Conservation (phyloP, 495 filamentous ascomycete species). For the Penicillium flavigenum region DNA sequence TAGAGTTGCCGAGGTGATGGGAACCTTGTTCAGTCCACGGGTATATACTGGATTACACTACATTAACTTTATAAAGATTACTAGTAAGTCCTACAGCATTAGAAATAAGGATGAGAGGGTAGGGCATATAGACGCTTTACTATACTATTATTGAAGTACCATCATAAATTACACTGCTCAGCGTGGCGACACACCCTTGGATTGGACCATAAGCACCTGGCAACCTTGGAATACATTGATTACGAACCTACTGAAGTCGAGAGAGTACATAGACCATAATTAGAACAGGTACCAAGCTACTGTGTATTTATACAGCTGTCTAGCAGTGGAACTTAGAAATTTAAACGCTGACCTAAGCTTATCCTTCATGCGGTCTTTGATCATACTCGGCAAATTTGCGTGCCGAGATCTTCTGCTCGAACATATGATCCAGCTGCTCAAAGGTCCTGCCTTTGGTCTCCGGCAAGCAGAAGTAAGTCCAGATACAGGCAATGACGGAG, state of each 20-base stretch:
- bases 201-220: not conserved
- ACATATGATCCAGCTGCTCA: conserved; percentile 63
- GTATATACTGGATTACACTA: no score
- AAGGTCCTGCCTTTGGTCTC: conserved; percentile 61
- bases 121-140: not conserved
- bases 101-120: not conserved
- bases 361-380: not conserved
- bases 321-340: not conserved
- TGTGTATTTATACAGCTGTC: not conserved
- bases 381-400: conserved; percentile 11
- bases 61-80: not conserved
- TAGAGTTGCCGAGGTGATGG: not conserved
- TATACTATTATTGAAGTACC: not conserved
- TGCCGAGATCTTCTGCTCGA: conserved; percentile 54
- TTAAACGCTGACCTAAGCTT: not conserved
- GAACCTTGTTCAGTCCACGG: no score
- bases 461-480: conserved; percentile 61
- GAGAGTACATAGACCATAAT: not conserved
- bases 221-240: not conserved
- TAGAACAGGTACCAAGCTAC: not conserved
- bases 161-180: not conserved
- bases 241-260: not conserved
- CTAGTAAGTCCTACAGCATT: not conserved
- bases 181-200: not conserved
- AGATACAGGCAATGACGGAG: conserved; percentile 58